Conservation (phyloP, 1,284 basidiomycete species). For the Sporisorium reilianum region DNA sequence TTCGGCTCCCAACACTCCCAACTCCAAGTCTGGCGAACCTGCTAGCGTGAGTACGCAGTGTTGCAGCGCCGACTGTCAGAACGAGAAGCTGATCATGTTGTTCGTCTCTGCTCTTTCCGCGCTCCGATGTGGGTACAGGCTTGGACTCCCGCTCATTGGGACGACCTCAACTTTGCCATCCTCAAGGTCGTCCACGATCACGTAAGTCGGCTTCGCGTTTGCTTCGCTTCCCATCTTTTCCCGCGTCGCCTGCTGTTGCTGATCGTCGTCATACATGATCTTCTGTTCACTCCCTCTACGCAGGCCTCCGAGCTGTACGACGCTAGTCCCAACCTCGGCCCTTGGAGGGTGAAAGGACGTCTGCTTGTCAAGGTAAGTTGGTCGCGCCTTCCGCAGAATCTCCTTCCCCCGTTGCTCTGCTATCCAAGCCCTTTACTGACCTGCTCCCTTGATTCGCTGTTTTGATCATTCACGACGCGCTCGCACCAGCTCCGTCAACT, state of each 20-base stretch:
- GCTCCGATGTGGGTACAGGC: conserved; percentile 4
- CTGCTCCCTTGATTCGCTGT: not conserved
- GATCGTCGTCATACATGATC: not conserved
- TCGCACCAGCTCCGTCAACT: conserved; percentile 27
- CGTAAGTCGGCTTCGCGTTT: conserved; percentile 15
- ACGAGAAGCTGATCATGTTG: not conserved
- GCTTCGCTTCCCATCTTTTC: not conserved
- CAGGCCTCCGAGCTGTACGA: conserved; percentile 40
- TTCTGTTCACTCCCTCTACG: too few relatives aligned
- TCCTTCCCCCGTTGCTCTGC: too few relatives aligned
- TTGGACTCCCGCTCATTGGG: conserved; percentile 25
- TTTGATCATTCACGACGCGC: not conserved
- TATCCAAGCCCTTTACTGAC: not conserved
- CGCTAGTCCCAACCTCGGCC: conserved; percentile 25
- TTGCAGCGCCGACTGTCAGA: not conserved
- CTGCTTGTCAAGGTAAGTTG: conserved; percentile 32
- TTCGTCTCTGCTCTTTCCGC: too few relatives aligned
- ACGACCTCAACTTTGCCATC: conserved; percentile 48
- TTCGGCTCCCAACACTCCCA: conserved; percentile 11
- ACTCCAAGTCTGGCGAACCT: conserved; percentile 12
- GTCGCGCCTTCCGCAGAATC: too few relatives aligned
- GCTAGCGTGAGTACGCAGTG: conserved; percentile 10
- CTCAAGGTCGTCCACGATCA: conserved; percentile 38
- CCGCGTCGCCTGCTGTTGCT: not conserved
- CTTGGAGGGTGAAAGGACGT: conserved; percentile 39